Evolutionary conservation across 202 grass and related monocot species (phyloP).

Genomic region (Dendrocalamus latiflorus): DNA sequence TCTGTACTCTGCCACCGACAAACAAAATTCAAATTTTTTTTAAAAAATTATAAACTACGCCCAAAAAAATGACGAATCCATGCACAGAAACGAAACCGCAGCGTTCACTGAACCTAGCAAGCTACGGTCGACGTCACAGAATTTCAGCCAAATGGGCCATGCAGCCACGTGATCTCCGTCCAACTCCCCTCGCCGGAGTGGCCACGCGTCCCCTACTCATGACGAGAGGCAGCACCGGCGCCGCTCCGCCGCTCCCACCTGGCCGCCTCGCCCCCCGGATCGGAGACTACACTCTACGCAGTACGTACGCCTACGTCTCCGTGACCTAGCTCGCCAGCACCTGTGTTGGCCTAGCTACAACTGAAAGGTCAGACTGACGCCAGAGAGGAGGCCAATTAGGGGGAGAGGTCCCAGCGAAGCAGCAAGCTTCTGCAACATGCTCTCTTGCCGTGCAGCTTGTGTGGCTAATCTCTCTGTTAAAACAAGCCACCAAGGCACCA

Average conservation of each 20-base stretch:
- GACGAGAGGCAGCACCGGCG: not conserved
- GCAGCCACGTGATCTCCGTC: slow-evolving; percentile 17
- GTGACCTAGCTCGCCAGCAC: not conserved
- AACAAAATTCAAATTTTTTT: no score
- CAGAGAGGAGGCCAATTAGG: not conserved
- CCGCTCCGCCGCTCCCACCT: not conserved
- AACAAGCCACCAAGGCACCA: no score
- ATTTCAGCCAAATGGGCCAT: not conserved
- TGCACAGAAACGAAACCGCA: slow-evolving; percentile 7
- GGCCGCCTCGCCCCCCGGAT: not conserved
- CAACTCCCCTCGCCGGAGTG: not conserved
- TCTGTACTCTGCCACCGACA: no score
- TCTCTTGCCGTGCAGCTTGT: not conserved
- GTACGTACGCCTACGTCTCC: not conserved
- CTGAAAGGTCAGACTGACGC: not conserved
- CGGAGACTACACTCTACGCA: not conserved
- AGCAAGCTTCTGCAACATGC: not conserved
- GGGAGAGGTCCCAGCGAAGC: not conserved
- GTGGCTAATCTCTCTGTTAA: no score
- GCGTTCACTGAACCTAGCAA: not conserved
- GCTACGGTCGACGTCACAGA: not conserved
- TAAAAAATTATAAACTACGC: no score
- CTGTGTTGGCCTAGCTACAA: not conserved
- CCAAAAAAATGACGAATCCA: not conserved
- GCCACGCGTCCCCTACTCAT: slow-evolving; percentile 19